phyloP scores from a whole-genome alignment of 78 protist genomes.

The Chrysochromulina parva region DNA sequence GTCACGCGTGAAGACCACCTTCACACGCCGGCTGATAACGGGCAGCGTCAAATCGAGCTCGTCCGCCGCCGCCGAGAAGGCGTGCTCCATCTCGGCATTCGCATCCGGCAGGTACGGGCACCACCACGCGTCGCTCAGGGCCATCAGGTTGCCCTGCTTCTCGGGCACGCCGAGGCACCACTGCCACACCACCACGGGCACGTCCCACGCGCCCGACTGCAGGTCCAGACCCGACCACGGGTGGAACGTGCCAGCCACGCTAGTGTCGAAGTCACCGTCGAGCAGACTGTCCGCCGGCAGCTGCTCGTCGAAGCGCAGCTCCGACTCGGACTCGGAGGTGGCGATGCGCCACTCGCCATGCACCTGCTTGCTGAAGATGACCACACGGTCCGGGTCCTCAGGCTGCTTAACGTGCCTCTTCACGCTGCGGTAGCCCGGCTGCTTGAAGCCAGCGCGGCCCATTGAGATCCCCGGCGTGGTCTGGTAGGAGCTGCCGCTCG shows the following conservation, averaged over 20 bases:
- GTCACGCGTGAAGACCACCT: too few species aligned
- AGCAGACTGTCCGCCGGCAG: not conserved
- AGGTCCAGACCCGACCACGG: not conserved
- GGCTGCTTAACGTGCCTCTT: too few species aligned
- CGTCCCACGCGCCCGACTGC: not conserved
- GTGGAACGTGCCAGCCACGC: not conserved
- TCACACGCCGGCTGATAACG: too few species aligned
- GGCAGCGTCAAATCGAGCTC: too few species aligned
- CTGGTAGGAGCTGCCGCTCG: not conserved
- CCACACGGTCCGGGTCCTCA: too few species aligned
- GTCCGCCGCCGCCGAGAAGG: not conserved
- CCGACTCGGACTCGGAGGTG: not conserved
- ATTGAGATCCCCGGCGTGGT: not conserved
- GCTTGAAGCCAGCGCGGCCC: not conserved
- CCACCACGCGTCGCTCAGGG: not conserved
- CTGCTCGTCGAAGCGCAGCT: not conserved
- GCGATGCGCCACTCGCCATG: not conserved
- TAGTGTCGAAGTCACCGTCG: not conserved
- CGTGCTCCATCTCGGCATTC: not conserved
- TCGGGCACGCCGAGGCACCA: not conserved
- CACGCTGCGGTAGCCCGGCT: not conserved
- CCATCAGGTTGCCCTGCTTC: not conserved
- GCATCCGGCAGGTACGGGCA: not conserved
- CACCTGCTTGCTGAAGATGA: too few species aligned
- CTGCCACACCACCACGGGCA: not conserved